Evolutionary conservation across 2,329 filamentous ascomycete species (phyloP).

Genomic region (Colletotrichum sansevieriae): DNA sequence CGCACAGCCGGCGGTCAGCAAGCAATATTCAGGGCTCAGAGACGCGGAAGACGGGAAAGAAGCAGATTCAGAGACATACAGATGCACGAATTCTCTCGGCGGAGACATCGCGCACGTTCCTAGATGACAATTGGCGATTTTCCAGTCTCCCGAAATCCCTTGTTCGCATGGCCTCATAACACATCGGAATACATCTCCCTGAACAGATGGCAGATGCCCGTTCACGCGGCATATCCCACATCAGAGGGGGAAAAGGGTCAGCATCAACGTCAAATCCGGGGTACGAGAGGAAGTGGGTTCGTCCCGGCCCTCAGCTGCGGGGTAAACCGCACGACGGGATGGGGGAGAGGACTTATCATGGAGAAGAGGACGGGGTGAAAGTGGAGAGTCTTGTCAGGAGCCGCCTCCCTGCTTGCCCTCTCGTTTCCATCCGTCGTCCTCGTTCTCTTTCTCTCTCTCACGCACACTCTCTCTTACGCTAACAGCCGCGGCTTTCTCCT

Average conservation of each 20-base stretch:
- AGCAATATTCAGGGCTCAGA: slow-evolving; percentile 7
- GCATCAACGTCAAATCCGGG: slow-evolving; percentile 33
- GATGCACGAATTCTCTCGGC: slow-evolving; percentile 2
- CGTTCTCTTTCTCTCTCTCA: not conserved
- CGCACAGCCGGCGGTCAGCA: slow-evolving; percentile 3
- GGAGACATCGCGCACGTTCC: slow-evolving; percentile 16
- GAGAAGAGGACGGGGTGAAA: not conserved
- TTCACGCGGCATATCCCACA: not conserved
- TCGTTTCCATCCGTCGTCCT: not conserved
- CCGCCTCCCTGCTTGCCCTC: not conserved
- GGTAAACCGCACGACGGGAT: slow-evolving; percentile 32
- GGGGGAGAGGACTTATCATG: slow-evolving; percentile 3
- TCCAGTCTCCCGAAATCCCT: not conserved
- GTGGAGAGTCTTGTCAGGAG: slow-evolving; percentile 5
- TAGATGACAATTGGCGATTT: slow-evolving; percentile 10
- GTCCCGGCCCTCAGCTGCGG: slow-evolving; percentile 29
- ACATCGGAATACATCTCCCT: not conserved
- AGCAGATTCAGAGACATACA: not conserved
- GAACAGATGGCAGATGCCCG: not conserved
- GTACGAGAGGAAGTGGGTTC: slow-evolving; percentile 33
- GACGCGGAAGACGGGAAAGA: not conserved
- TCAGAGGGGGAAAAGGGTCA: not conserved
- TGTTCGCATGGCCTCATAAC: not conserved
- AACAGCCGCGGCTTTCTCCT: not conserved
- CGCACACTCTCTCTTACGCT: not conserved